These are phyloP conservation scores for Dactylella cylindrospora DNA, from an alignment of 2,329 filamentous ascomycete species.

Conservation along the genomic window DNA sequence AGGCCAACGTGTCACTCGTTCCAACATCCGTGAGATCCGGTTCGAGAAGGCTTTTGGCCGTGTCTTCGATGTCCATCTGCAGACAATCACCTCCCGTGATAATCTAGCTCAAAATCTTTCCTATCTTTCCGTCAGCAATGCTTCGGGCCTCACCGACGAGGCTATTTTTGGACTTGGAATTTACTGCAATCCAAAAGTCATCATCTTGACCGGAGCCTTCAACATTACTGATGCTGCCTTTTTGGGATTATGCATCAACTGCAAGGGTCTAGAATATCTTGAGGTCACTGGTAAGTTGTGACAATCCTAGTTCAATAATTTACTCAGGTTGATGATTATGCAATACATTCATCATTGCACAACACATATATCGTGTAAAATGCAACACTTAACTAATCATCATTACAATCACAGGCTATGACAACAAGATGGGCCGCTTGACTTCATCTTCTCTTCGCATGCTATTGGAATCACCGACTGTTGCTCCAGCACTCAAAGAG, in stretches of 20 bases:
- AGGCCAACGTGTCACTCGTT: neutral
- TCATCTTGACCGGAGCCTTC: slow-evolving; percentile 13
- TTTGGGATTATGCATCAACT: slow-evolving; percentile 10
- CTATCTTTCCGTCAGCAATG: slow-evolving; percentile 7
- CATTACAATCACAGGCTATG: neutral
- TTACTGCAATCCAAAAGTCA: slow-evolving; percentile 3
- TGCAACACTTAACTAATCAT: neutral
- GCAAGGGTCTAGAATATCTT: slow-evolving; percentile 15
- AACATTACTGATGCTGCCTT: slow-evolving; percentile 17
- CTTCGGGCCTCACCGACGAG: slow-evolving; percentile 2
- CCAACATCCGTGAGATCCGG: slow-evolving; percentile 9
- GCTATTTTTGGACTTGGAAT: slow-evolving; percentile 11
- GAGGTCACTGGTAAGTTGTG: slow-evolving; percentile 16
- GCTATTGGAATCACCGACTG: slow-evolving; percentile 10
- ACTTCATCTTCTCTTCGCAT: slow-evolving; percentile 9
- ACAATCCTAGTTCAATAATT: neutral
- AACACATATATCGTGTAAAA: no score
- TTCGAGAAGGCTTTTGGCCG: slow-evolving; percentile 16
- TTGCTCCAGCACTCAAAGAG: slow-evolving; percentile 13
- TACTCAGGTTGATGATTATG: neutral
- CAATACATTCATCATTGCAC: no score
- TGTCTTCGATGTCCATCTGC: neutral
- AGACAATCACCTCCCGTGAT: neutral
- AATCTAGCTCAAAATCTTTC: neutral
- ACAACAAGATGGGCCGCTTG: neutral